Base-by-base conservation (phyloP, 305 asterid genomes). In the Withania somnifera region DNA sequence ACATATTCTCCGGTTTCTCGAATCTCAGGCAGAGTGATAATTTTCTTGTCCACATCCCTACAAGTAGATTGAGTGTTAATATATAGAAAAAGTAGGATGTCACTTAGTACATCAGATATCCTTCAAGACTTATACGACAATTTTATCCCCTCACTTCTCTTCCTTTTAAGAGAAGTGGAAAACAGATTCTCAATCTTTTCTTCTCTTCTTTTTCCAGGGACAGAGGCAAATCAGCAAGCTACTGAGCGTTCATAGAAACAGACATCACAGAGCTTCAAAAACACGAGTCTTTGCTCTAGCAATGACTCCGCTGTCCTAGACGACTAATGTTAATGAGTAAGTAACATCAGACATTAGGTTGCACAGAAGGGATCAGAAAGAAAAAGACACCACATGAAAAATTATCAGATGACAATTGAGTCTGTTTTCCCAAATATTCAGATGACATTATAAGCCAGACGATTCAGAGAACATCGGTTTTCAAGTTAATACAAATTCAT, bases 1-100 rank as follows among this genome's bases (percentile, higher is more conserved):
- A 88, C 34, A 80, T 95, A 94, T 85, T 91, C 99, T 84, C 98
- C 98, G 11, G 94, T 93, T 92, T 95, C 98, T 82, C 99, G 89
- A 82, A 95, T 95, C 88, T 95, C 99, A n/a, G 98, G 99, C 86
- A 95, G 89, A 60, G 91, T 85, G 42, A 95, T 92, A 19, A 91
- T 82, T 86, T 94, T 92, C 90, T 91, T 94, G 87, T 95, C 99
- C 86, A 95, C 93, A 10, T 93, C 97, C 97, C 97, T 93, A 77
- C 38, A 89, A 82, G 45, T 83, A 71, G 73, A 82, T 50, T 26
- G 61, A 1, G 20, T 26, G 79, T 75, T 42, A 75, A 50, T 24
- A 71, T 75, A 75, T 5, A 26, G 14, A 4, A 7, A 45, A 47
- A 24, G 26, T 73, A 73, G 79, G 58, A 73, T 45, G 24, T 73